Percentiles rank a stretch among this genome's conserved stretches.
Evolutionary conservation across 441 rosid species (phyloP).

Genomic region (Metrosideros polymorpha): DNA sequence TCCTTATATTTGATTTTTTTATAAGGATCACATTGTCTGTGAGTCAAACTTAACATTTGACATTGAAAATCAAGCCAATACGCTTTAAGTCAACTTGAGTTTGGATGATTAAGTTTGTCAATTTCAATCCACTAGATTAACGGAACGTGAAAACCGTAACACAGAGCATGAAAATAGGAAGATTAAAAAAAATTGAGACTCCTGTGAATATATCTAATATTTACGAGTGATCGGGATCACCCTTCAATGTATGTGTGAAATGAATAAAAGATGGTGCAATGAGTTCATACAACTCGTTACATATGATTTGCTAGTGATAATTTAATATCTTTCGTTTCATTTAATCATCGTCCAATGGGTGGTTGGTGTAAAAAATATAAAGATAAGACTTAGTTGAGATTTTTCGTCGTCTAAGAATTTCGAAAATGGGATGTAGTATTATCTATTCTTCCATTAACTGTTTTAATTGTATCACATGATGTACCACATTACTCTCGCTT

Average conservation of each 20-base stretch:
- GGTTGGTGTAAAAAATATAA: background rate
- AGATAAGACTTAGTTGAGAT: background rate
- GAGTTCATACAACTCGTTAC: too few relatives aligned
- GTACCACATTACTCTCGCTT: too few relatives aligned
- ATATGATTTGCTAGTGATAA: background rate
- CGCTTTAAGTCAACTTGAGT: background rate
- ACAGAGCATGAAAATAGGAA: fast-evolving
- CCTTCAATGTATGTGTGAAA: fast-evolving
- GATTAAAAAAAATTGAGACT: fast-evolving
- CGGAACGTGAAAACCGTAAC: fast-evolving
- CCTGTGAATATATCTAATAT: background rate
- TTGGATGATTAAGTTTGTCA: background rate
- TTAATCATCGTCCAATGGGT: background rate
- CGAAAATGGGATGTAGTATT: background rate
- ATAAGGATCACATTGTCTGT: background rate
- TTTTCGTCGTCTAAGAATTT: background rate
- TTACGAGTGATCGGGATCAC: background rate
- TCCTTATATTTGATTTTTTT: background rate
- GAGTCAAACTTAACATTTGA: background rate
- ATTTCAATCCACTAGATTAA: background rate
- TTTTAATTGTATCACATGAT: background rate
- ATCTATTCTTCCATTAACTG: background rate
- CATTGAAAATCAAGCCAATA: background rate
- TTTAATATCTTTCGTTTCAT: background rate
- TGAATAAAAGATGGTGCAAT: background rate